Base-by-base conservation (phyloP, 805 yeast species). In the Pichia manshurica region DNA sequence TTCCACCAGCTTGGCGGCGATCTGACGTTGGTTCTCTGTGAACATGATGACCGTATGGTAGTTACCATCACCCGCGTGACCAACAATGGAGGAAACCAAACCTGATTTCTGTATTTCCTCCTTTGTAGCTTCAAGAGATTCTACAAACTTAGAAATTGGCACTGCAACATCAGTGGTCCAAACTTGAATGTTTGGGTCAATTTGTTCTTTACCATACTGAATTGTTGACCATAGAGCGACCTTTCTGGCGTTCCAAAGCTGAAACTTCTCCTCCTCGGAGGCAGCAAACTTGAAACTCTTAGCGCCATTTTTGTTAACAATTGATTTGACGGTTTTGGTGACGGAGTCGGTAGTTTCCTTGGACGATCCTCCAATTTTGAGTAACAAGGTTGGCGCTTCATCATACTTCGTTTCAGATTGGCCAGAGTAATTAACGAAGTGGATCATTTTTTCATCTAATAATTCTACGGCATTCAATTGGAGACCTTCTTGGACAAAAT, bases 101-200 rank as follows among this genome's bases (percentile, higher is more conserved):
- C 88, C 89, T 32, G 77, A 72, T 5, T 66, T 57, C 16, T 68
- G 73, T 64, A 87, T 74, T 57, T 87, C 87, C 7, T 72, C 70
- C 57, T 84, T 77, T 2, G 91, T 82, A 47, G 76, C 81, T 34
- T 72, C 65, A 31, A 88, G 71, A 17, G 85, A 78, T 10, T 72
- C 67, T 1, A 87, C 73, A 50, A 88, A 67, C 45, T 70, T 69
- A 1, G 95, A 86, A 22, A 87, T 77, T 5, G 96, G 96, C 6
- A 88, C 95, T 1, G 96, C 95, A 45, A 87, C 88, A 62, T 88
- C 96, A 0, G 96, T 88, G 38, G 93, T 84, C 93, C 95, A 87
- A 29, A 83, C 70, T 61, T 83, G 82, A 45, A 82, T 80, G 50
- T 84, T 82, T 45, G 77, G 69, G 50, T 75, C 74, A 43, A 66